phyloP scores from a whole-genome alignment of 257 asterid genomes.

The Ehretia macrophylla region DNA sequence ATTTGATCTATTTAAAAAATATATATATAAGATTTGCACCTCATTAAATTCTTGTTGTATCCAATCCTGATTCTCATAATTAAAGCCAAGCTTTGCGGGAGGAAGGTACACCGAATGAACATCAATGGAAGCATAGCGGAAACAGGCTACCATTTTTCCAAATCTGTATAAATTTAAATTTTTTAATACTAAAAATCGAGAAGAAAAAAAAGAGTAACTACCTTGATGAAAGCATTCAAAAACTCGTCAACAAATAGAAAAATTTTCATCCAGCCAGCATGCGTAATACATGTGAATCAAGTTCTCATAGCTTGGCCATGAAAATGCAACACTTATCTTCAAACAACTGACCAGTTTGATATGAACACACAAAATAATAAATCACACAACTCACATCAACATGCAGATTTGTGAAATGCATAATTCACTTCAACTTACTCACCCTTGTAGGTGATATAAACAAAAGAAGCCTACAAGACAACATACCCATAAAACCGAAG shows the following conservation, averaged over 20 bases:
- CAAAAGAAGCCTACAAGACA: not conserved
- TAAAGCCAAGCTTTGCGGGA: conserved; percentile 79
- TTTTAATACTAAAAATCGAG: conserved; percentile 16
- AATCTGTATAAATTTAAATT: conserved; percentile 47
- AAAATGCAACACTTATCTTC: not conserved
- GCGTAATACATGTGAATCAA: conserved; percentile 14
- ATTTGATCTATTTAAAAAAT: conserved; percentile 13
- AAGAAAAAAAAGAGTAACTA: not conserved
- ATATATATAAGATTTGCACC: conserved; percentile 37
- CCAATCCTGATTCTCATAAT: conserved; percentile 84
- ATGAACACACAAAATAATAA: no score
- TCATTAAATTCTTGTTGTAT: conserved; percentile 61
- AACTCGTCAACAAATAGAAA: not conserved
- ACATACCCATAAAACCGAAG: conserved; percentile 93
- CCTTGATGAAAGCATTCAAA: conserved; percentile 3
- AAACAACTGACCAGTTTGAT: not conserved
- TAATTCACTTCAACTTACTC: not conserved
- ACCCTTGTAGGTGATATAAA: not conserved
- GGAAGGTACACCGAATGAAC: conserved; percentile 93
- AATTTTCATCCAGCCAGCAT: conserved; percentile 1
- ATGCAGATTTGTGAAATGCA: no score
- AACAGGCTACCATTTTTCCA: conserved; percentile 98
- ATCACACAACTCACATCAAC: no score
- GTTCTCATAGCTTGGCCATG: conserved; percentile 6
- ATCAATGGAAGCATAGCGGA: conserved; percentile 96